These are phyloP conservation scores for Acer yangbiense DNA, from an alignment of 345 rosid species.

Conservation along the genomic window DNA sequence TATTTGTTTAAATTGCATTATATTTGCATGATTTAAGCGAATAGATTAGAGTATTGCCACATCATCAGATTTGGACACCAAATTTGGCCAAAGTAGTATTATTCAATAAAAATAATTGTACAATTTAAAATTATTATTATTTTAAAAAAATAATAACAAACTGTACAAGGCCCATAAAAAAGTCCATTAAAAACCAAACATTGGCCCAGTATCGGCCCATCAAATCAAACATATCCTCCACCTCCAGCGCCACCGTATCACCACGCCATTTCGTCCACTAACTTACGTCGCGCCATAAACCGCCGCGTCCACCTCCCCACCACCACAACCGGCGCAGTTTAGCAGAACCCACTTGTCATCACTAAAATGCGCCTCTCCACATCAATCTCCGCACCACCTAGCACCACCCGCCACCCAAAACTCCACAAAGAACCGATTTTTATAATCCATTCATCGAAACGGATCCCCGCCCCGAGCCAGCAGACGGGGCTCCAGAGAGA, in stretches of 20 bases:
- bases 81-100: no score
- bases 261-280: background rate
- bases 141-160: no score
- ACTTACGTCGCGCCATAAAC: no score
- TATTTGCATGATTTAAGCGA: no score
- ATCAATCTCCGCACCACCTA: constrained; percentile 24
- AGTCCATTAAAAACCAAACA: background rate
- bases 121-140: no score
- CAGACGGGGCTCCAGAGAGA: constrained; percentile 43
- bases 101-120: no score
- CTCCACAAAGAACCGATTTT: constrained; percentile 19
- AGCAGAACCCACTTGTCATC: background rate
- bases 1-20: no score
- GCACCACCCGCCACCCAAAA: constrained; percentile 41
- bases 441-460: constrained; percentile 21
- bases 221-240: background rate
- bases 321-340: constrained; percentile 13
- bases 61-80: no score
- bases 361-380: background rate
- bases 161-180: background rate
- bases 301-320: background rate
- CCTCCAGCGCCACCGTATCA: background rate
- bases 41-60: no score
- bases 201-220: background rate
- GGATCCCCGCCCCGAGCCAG: constrained; percentile 22